Evolutionary conservation across 345 rosid genomes (phyloP).

Genomic region (Pugionium dolabratum): DNA sequence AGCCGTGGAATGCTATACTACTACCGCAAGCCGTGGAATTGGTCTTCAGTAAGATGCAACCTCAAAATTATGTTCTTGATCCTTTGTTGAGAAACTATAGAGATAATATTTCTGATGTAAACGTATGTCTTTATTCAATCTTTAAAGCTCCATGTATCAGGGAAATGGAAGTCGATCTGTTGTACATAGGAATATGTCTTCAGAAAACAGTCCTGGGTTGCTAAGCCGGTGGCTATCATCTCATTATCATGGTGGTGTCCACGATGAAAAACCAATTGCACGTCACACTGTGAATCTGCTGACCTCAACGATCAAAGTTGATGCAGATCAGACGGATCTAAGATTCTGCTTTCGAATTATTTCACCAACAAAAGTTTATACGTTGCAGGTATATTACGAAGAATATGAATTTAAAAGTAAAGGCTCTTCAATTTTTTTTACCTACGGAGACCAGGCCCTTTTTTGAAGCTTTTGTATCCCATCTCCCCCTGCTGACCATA

Average conservation of each 20-base stretch:
- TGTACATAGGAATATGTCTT: conserved; percentile 47
- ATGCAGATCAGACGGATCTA: conserved; percentile 75
- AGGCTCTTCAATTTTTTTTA: background rate
- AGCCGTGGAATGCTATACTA: conserved; percentile 81
- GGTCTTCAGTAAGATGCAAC: conserved; percentile 57
- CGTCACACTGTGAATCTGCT: conserved; percentile 72
- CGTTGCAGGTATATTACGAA: conserved; percentile 60
- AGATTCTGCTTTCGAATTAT: conserved; percentile 85
- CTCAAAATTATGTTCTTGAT: background rate
- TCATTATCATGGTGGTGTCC: conserved; percentile 65
- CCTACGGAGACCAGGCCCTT: background rate
- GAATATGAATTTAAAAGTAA: background rate
- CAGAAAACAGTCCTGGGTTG: conserved; percentile 62
- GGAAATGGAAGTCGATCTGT: conserved; percentile 58
- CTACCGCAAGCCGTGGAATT: conserved; percentile 70
- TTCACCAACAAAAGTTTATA: conserved; percentile 58
- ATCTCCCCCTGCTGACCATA: background rate
- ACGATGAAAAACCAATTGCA: conserved; percentile 75
- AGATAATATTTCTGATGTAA: conserved; percentile 14
- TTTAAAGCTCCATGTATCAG: conserved; percentile 41
- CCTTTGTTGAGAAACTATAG: too few species aligned
- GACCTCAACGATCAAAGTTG: conserved; percentile 78
- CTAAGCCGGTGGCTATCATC: conserved; percentile 84
- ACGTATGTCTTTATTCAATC: conserved; percentile 21
- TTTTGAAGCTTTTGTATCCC: background rate